Conservation (phyloP, 129 eudicot genomes). For the Dittrichia graveolens region DNA sequence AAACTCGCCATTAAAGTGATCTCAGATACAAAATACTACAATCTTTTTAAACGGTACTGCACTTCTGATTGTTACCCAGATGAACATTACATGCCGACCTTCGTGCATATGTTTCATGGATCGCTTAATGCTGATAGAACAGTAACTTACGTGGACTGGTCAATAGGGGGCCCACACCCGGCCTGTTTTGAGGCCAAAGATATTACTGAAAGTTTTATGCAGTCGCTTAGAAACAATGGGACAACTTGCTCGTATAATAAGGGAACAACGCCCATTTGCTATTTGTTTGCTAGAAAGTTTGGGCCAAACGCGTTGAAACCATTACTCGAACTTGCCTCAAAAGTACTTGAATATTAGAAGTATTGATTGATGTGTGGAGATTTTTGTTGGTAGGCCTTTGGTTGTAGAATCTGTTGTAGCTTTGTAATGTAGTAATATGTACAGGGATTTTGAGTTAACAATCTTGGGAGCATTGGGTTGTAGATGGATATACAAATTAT, state of each 20-base stretch:
- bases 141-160: conserved; percentile 84
- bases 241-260: conserved; percentile 56
- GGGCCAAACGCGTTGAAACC: conserved; percentile 55
- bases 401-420: too few relatives aligned
- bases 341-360: conserved; percentile 57
- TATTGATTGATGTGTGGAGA: conserved; percentile 4
- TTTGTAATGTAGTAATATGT: too few relatives aligned
- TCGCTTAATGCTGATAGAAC: conserved; percentile 64
- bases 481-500: too few relatives aligned
- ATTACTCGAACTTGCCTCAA: conserved; percentile 48
- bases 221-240: conserved; percentile 62
- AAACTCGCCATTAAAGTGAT: conserved; percentile 52
- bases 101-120: conserved; percentile 58
- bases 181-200: conserved; percentile 53
- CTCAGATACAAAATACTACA: conserved; percentile 70
- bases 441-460: too few relatives aligned
- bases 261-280: conserved; percentile 45
- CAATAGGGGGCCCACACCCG: conserved; percentile 71
- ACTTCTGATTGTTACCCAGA: conserved; percentile 79
- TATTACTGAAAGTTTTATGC: conserved; percentile 52
- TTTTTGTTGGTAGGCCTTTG: too few relatives aligned
- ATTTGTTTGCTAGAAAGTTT: conserved; percentile 85
- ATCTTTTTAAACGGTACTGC: conserved; percentile 62
- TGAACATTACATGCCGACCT: conserved; percentile 84
- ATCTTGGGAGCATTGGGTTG: too few relatives aligned